Conservation (phyloP, 2,329 filamentous ascomycete genomes). For the Neopestalotiopsis rosae region DNA sequence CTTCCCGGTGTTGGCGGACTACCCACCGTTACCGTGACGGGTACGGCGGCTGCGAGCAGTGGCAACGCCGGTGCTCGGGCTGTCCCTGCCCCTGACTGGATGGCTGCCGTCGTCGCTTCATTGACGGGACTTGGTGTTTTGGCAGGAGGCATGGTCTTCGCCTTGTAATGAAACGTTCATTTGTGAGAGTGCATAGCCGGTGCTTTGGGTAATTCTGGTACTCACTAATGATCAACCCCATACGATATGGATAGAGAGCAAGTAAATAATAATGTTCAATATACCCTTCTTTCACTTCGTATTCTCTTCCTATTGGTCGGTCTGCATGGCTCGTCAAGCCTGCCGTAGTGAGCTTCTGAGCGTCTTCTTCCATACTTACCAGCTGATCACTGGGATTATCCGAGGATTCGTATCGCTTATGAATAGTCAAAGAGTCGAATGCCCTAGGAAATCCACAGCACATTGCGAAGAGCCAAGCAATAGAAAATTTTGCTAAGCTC, state of each 20-base stretch:
- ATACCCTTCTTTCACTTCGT: not conserved
- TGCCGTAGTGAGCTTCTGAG: too few relatives aligned
- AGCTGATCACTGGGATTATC: too few relatives aligned
- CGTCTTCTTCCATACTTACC: too few relatives aligned
- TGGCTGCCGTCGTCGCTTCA: conserved; percentile 17
- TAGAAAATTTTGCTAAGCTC: not conserved
- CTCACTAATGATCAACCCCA: not conserved
- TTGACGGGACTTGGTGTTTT: not conserved
- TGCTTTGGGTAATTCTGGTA: not conserved
- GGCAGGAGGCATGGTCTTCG: conserved; percentile 9
- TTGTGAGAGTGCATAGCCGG: too few relatives aligned
- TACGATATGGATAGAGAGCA: not conserved
- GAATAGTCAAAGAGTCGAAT: not conserved
- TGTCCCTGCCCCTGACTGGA: conserved; percentile 28
- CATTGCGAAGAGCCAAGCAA: not conserved
- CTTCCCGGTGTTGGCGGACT: conserved; percentile 21
- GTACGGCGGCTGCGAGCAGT: conserved; percentile 19
- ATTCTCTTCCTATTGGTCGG: not conserved
- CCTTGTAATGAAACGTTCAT: not conserved
- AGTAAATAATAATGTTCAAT: not conserved
- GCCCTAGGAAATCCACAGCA: not conserved
- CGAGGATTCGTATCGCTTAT: too few relatives aligned
- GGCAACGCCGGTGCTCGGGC: conserved; percentile 26
- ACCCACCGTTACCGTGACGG: conserved; percentile 21
- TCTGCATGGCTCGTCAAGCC: too few relatives aligned